Evolutionary conservation across 139 green algal genomes (phyloP).

Genomic region (Chlorella sp.): DNA sequence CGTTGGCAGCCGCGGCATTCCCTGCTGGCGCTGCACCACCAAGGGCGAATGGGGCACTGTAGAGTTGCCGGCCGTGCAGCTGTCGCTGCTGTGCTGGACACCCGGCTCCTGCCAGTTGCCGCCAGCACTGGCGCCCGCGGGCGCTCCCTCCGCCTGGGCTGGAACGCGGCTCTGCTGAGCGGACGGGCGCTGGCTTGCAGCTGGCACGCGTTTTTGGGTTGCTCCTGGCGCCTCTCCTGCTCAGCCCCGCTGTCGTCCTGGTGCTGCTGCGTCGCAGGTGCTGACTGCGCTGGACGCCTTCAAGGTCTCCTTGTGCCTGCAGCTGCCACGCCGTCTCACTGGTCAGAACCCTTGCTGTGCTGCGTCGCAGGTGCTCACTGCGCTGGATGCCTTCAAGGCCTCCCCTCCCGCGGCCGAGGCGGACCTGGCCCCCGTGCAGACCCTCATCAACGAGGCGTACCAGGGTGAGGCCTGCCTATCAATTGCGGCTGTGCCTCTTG

Average conservation of each 20-base stretch:
- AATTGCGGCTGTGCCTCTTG: too few relatives aligned
- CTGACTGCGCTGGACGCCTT: slow-evolving; percentile 62
- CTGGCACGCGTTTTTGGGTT: neutral
- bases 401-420: slow-evolving; percentile 47
- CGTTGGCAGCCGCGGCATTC: too few relatives aligned
- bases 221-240: neutral
- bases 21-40: too few relatives aligned
- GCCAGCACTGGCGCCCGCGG: too few relatives aligned
- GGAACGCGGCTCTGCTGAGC: too few relatives aligned
- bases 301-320: too few relatives aligned
- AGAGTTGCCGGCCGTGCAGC: too few relatives aligned
- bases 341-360: neutral
- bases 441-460: slow-evolving; percentile 83
- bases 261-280: slow-evolving; percentile 28
- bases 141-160: neutral
- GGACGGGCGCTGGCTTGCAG: neutral
- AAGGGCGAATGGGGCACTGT: too few relatives aligned
- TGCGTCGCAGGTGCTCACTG: slow-evolving; percentile 43
- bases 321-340: neutral
- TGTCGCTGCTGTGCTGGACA: too few relatives aligned
- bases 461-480: slow-evolving; percentile 21
- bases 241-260: neutral
- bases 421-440: slow-evolving; percentile 72
- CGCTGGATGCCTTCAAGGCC: slow-evolving; percentile 68
- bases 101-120: too few relatives aligned